Evolutionary conservation across 2,329 filamentous ascomycete species (phyloP), one percentile per base, ranked within the genome.

Genomic region (Ophiosphaerella narmari): DNA sequence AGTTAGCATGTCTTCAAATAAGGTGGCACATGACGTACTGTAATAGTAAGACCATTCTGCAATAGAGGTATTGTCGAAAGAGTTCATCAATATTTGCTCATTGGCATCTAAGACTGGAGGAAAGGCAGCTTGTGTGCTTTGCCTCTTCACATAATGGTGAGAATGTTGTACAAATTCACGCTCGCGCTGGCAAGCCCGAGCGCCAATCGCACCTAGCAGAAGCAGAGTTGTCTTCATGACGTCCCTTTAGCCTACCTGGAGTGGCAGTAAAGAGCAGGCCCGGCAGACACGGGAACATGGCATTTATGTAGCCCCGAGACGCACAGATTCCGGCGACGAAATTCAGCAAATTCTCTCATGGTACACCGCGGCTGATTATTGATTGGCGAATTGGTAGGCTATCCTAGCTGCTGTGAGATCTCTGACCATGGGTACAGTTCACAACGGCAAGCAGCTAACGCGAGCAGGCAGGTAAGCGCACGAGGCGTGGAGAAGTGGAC

Each of bases 41-140:
- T 75, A 75, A 46, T 74, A 73, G 52, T 73, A 72, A 3, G 67
- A 69, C 68, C 68, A 74, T 46, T 63, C 60, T 21, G 66, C 62
- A 38, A 77, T 75, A 7, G 71, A 72, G 8, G 65, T 68, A 46
- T 72, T 71, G 50, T 75, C 73, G 46, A 77, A 75, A 2, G 73
- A 75, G 43, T 73, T 67, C 31, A 74, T 51, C 38, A 77, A 58
- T n/a, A 74, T 63, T 41, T 72, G 59, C 50, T 77, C 74, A 41
- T 74, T 65, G 1, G 63, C 48, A 36, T 72, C 68, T 34, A 75
- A 54, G 0, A 60, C 59, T 9, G 70, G 69, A 16, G 71, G 71
- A 37, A 72, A 72, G 2, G 62, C 59, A 5, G 50, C 48, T 43
- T 58, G 62, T 24, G 32, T 54, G 34, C 36, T 51, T 32, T 72